phyloP scores from a whole-genome alignment of 163 green algal species.

The Chloromonas sp. region DNA sequence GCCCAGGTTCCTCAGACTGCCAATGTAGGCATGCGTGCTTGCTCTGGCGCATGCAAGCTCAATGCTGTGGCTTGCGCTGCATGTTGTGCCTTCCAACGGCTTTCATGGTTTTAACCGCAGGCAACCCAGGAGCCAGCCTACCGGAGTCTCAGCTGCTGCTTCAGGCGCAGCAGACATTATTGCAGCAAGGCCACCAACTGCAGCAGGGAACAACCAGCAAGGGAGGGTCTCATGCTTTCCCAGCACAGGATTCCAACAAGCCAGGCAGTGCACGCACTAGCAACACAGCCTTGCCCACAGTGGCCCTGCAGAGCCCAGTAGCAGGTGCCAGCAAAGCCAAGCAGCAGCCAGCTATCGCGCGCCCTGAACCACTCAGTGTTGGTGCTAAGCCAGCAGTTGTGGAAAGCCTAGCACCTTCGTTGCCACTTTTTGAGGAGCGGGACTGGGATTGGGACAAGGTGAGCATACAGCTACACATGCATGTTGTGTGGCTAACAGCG shows the following conservation, averaged over 20 bases:
- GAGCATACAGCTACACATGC: background rate
- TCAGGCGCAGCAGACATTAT: constrained; percentile 8
- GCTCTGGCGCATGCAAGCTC: constrained; percentile 6
- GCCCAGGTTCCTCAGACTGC: no score
- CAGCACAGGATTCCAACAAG: constrained; percentile 1
- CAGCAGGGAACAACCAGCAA: background rate
- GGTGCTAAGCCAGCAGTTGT: no score
- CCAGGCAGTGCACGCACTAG: background rate
- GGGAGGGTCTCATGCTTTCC: background rate
- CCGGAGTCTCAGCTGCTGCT: constrained; percentile 14
- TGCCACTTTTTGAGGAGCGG: constrained; percentile 41
- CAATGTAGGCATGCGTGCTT: no score
- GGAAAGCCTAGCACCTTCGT: no score
- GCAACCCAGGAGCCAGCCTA: background rate
- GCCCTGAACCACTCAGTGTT: no score
- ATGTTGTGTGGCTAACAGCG: no score
- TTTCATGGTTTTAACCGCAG: background rate
- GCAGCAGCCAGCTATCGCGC: no score
- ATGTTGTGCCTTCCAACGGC: no score
- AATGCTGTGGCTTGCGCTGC: background rate
- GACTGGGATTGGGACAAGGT: constrained; percentile 45
- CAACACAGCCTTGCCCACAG: no score
- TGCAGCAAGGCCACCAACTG: constrained; percentile 12
- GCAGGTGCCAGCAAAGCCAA: background rate
- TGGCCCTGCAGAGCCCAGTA: no score